A percentile compares a stretch with the other conserved stretches of the same genome.
Conservation (phyloP, 225 moss, liverwort and hornwort species). For the Sphagnum contortum region DNA sequence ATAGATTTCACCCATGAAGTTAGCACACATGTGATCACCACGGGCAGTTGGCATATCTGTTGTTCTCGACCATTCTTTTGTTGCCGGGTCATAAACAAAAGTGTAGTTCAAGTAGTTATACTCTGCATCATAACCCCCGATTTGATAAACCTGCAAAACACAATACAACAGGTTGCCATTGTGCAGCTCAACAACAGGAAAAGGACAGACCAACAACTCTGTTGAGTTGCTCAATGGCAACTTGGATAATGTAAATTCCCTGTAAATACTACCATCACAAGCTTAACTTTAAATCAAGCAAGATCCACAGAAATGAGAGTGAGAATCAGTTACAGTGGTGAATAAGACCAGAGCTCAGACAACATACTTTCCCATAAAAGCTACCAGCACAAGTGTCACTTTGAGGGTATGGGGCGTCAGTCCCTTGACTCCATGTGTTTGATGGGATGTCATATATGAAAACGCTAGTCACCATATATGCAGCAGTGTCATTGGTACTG, state of each 20-base stretch:
- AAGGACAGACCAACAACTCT: background rate
- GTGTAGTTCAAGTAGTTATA: slow-evolving; percentile 27
- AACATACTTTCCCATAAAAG: slow-evolving; percentile 53
- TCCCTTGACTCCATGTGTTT: slow-evolving; percentile 41
- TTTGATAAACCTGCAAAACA: slow-evolving; percentile 52
- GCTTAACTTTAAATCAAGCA: background rate
- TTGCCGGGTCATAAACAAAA: slow-evolving; percentile 47
- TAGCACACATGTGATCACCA: slow-evolving; percentile 77
- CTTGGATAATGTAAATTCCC: background rate
- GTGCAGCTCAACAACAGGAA: background rate
- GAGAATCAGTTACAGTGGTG: background rate
- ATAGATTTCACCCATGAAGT: slow-evolving; percentile 57
- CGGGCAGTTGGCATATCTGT: slow-evolving; percentile 64
- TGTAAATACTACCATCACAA: slow-evolving; percentile 1
- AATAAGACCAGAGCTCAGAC: too few species aligned
- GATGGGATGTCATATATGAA: slow-evolving; percentile 49
- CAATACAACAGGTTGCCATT: background rate
- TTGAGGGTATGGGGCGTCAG: slow-evolving; percentile 33
- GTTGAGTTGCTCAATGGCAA: background rate
- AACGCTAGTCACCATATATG: slow-evolving; percentile 12
- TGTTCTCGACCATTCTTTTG: slow-evolving; percentile 38
- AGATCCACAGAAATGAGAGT: background rate
- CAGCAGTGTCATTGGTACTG: slow-evolving; percentile 12
- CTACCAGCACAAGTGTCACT: slow-evolving; percentile 73
- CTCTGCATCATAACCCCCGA: slow-evolving; percentile 57